Conservation (phyloP, 1,139 yeast species). For the Williopsis jadinii region DNA sequence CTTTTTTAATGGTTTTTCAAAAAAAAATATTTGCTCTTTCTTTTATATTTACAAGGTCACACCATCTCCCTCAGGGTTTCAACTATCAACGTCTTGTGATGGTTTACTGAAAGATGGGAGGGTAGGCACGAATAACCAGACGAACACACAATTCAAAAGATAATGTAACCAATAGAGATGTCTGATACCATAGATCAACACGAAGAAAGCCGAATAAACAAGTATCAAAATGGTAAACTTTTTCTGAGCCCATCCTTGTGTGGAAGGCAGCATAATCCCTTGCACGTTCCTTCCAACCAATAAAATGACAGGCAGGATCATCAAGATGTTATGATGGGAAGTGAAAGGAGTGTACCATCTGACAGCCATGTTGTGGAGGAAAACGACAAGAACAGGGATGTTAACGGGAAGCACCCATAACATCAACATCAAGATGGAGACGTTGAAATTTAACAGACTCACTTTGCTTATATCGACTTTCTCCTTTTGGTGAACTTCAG, state of each 20-base stretch:
- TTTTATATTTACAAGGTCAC: no score
- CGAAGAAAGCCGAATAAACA: conserved; percentile 44
- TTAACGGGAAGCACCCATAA: conserved; percentile 64
- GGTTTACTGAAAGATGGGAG: not conserved
- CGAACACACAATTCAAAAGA: conserved; percentile 48
- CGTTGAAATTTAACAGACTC: conserved; percentile 41
- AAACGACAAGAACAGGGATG: conserved; percentile 61
- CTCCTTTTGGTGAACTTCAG: conserved; percentile 11
- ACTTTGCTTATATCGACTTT: conserved; percentile 11
- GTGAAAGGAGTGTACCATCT: conserved; percentile 72
- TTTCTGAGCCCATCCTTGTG: conserved; percentile 21
- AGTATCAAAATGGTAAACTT: conserved; percentile 28
- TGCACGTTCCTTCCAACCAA: conserved; percentile 40
- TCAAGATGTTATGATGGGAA: conserved; percentile 66
- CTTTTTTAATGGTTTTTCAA: no score
- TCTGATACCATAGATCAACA: conserved; percentile 57
- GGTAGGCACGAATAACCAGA: conserved; percentile 31
- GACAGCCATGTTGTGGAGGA: conserved; percentile 60
- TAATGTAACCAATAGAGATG: conserved; percentile 70
- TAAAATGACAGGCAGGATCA: conserved; percentile 55
- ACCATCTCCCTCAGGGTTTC: no score
- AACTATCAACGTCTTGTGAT: no score
- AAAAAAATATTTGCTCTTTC: no score
- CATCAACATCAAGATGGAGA: conserved; percentile 50
- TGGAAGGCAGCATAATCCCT: conserved; percentile 24